Evolutionary conservation across 257 asterid species (phyloP).

Genomic region (Cordia subcordata): DNA sequence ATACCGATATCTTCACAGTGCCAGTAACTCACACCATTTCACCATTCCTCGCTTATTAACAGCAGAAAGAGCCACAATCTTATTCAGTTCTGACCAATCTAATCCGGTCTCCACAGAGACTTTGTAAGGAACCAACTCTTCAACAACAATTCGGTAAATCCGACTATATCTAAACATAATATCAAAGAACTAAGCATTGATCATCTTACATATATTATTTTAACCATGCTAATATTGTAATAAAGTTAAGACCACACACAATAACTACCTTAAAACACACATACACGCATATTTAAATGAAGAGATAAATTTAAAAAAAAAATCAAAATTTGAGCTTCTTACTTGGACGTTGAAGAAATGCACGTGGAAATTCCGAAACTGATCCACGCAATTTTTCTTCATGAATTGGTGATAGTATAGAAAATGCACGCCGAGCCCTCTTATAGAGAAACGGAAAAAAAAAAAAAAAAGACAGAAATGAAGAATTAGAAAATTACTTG

Average conservation of each 20-base stretch:
- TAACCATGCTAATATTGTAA: too few species aligned
- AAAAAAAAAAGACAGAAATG: neutral
- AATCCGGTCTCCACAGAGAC: too few species aligned
- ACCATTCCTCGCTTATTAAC: too few species aligned
- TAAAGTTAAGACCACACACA: too few species aligned
- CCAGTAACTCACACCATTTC: too few species aligned
- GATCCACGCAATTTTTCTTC: conserved; percentile 25
- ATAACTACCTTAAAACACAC: neutral
- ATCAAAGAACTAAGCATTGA: neutral
- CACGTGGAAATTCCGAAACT: conserved; percentile 26
- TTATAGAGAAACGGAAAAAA: conserved; percentile 10
- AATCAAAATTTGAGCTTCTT: conserved; percentile 20
- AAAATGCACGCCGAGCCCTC: conserved; percentile 30
- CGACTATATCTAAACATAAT: neutral
- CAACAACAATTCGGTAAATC: neutral
- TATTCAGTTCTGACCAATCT: too few species aligned
- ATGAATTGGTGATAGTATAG: conserved; percentile 22
- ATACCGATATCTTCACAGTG: too few species aligned
- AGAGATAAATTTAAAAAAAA: neutral
- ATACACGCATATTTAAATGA: neutral
- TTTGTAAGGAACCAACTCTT: neutral
- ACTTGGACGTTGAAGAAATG: conserved; percentile 42
- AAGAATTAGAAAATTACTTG: neutral
- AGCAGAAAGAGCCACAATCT: too few species aligned
- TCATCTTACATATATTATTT: neutral